Percentiles rank a stretch among this genome's conserved stretches.
These are phyloP conservation scores for Tulasnella sp. DNA, from an alignment of 768 basidiomycete species.

Conservation along the genomic window DNA sequence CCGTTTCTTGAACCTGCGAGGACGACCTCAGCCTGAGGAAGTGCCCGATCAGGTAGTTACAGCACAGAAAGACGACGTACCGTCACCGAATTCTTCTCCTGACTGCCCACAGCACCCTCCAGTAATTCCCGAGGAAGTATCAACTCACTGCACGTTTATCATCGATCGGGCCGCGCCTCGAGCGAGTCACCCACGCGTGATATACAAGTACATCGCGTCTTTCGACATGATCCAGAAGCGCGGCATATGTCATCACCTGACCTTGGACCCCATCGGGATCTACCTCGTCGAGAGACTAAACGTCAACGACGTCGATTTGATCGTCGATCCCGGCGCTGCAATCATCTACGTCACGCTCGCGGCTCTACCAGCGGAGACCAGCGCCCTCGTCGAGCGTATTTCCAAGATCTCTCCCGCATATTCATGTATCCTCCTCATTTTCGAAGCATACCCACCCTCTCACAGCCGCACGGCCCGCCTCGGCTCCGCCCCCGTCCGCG, in stretches of 20 bases:
- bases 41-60: neutral
- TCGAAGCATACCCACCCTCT: slow-evolving; percentile 53
- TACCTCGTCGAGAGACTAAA: slow-evolving; percentile 53
- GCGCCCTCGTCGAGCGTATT: slow-evolving; percentile 34
- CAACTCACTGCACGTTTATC: neutral
- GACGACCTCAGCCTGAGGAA: neutral
- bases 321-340: slow-evolving; percentile 51
- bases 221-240: slow-evolving; percentile 58
- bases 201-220: slow-evolving; percentile 60
- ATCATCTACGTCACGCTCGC: slow-evolving; percentile 39
- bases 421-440: slow-evolving; percentile 41
- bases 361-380: slow-evolving; percentile 39
- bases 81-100: neutral
- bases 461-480: slow-evolving; percentile 19
- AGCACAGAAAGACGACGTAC: neutral
- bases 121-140: neutral
- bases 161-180: neutral
- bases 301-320: slow-evolving; percentile 50
- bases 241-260: slow-evolving; percentile 42
- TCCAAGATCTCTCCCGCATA: slow-evolving; percentile 54
- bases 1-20: neutral
- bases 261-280: slow-evolving; percentile 32
- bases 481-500: neutral
- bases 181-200: slow-evolving; percentile 23
- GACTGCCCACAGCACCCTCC: neutral